Conservation (phyloP, 805 yeast species). For the Candida patagonica region DNA sequence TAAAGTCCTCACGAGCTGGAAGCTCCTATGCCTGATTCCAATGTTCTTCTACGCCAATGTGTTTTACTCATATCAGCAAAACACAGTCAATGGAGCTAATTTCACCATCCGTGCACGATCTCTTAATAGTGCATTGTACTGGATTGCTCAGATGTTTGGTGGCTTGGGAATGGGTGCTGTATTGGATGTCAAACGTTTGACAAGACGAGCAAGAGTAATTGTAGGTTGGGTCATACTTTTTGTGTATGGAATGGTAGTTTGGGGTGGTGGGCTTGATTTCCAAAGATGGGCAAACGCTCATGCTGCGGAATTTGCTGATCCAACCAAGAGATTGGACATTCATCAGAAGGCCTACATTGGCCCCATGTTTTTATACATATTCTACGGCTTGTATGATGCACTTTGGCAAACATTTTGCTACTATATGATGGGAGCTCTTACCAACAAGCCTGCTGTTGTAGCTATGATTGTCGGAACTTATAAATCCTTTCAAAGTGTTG, state of each 20-base stretch:
- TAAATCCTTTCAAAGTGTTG: conserved; percentile 53
- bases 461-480: conserved; percentile 51
- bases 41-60: conserved; percentile 56
- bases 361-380: conserved; percentile 53
- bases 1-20: conserved; percentile 13
- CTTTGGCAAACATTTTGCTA: conserved; percentile 48
- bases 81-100: conserved; percentile 44
- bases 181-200: conserved; percentile 35
- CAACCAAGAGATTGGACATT: conserved; percentile 34
- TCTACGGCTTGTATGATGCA: conserved; percentile 52
- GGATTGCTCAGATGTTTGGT: conserved; percentile 54
- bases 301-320: conserved; percentile 1
- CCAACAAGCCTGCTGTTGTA: conserved; percentile 45
- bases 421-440: conserved; percentile 49
- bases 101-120: conserved; percentile 54
- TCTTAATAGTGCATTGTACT: conserved; percentile 49
- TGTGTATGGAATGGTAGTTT: conserved; percentile 36
- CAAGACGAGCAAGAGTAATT: conserved; percentile 37
- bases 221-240: conserved; percentile 37
- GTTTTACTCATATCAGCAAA: conserved; percentile 58
- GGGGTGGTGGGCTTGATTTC: conserved; percentile 53
- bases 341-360: conserved; percentile 40
- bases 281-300: conserved; percentile 25
- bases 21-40: conserved; percentile 35
- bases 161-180: conserved; percentile 40